Conservation (phyloP, 371 early-diverging fungal genomes). For the Mortierella sp. region DNA sequence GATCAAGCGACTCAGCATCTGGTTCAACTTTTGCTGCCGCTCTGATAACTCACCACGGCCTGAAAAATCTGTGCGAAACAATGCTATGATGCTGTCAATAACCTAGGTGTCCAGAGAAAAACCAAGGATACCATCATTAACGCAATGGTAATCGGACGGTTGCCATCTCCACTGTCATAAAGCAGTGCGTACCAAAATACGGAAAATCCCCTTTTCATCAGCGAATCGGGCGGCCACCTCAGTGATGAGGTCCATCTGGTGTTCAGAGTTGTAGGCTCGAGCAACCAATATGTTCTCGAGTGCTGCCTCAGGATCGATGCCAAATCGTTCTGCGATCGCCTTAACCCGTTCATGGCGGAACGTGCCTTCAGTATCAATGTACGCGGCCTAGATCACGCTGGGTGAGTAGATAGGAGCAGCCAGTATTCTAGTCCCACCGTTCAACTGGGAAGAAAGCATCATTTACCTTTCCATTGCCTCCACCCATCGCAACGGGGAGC, state of each 20-base stretch:
- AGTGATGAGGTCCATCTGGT: conserved; percentile 82
- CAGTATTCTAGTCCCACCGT: no score
- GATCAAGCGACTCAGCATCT: conserved; percentile 80
- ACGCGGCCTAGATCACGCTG: conserved; percentile 61
- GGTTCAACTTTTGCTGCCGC: conserved; percentile 88
- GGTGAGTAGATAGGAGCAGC: not conserved
- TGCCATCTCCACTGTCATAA: no score
- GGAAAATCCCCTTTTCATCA: conserved; percentile 74
- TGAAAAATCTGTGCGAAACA: conserved; percentile 82
- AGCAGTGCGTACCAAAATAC: conserved; percentile 62
- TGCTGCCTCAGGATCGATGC: conserved; percentile 70
- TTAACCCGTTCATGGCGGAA: conserved; percentile 83
- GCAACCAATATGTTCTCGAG: conserved; percentile 80
- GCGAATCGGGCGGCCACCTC: conserved; percentile 78
- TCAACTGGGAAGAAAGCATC: no score
- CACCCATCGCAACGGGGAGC: conserved; percentile 69
- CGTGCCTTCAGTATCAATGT: conserved; percentile 84
- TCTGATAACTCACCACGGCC: conserved; percentile 93
- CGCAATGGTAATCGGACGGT: not conserved
- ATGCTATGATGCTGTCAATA: conserved; percentile 82
- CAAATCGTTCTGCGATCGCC: conserved; percentile 82
- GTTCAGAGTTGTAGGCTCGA: conserved; percentile 85
- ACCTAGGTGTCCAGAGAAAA: conserved; percentile 50
- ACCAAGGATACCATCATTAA: no score
- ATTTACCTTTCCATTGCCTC: conserved; percentile 76